phyloP scores from a whole-genome alignment of 352 stramenopile genomes.

The Phytophthora chlamydospora region DNA sequence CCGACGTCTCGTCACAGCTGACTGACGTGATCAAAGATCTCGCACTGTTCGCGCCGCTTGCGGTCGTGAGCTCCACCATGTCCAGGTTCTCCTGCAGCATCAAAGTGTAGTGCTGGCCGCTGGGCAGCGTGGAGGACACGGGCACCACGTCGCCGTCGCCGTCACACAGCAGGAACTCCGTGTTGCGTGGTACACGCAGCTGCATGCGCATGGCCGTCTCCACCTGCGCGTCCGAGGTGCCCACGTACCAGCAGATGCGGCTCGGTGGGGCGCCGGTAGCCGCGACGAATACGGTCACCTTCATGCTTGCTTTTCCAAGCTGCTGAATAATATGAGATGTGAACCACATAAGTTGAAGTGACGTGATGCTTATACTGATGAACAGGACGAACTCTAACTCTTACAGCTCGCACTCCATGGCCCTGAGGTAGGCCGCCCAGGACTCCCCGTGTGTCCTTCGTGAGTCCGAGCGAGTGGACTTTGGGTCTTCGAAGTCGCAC shows the following conservation, averaged over 20 bases:
- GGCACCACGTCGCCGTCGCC: slow-evolving; percentile 54
- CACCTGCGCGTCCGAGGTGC: slow-evolving; percentile 57
- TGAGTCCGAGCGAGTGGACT: slow-evolving; percentile 17
- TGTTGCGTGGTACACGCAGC: slow-evolving; percentile 27
- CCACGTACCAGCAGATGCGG: slow-evolving; percentile 61
- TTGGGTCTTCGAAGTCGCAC: slow-evolving; percentile 27
- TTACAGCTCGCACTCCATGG: slow-evolving; percentile 35
- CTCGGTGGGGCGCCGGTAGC: slow-evolving; percentile 8
- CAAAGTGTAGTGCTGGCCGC: slow-evolving; percentile 38
- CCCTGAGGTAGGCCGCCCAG: slow-evolving; percentile 24
- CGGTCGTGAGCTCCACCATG: not conserved
- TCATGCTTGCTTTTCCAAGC: slow-evolving; percentile 35
- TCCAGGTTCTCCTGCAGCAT: slow-evolving; percentile 26
- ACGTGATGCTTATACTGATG: too few species aligned
- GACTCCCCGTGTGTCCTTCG: slow-evolving; percentile 1
- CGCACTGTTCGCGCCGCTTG: not conserved
- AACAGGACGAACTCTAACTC: not conserved
- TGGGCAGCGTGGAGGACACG: slow-evolving; percentile 40
- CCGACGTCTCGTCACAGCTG: slow-evolving; percentile 5
- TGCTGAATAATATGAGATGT: slow-evolving; percentile 14
- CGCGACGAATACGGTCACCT: slow-evolving; percentile 36
- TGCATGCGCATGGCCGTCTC: slow-evolving; percentile 50
- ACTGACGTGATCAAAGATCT: slow-evolving; percentile 4
- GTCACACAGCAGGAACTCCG: slow-evolving; percentile 52
- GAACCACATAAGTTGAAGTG: slow-evolving; percentile 14